Evolutionary conservation across 2,329 filamentous ascomycete genomes (phyloP).

Genomic region (Fusarium falciforme): DNA sequence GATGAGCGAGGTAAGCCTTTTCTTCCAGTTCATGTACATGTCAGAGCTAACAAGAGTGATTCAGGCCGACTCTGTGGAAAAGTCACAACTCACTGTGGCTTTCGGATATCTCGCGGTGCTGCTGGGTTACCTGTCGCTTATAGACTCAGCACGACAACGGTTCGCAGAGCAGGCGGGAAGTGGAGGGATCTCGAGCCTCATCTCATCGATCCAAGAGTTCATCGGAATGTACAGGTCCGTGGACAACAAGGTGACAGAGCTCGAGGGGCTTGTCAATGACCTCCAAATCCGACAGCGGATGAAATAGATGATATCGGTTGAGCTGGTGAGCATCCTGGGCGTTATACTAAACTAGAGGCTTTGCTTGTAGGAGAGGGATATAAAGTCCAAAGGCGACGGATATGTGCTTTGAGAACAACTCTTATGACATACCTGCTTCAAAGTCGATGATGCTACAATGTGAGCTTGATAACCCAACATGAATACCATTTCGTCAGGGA

Average conservation of each 20-base stretch:
- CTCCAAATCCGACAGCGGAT: constrained; percentile 43
- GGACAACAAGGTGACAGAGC: constrained; percentile 56
- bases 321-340: not conserved
- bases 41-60: constrained; percentile 13
- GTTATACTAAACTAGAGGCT: constrained; percentile 21
- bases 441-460: not conserved
- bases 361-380: constrained; percentile 22
- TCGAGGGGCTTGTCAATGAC: constrained; percentile 53
- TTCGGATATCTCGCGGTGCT: constrained; percentile 89
- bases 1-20: constrained; percentile 72
- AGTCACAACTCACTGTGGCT: constrained; percentile 82
- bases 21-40: not conserved
- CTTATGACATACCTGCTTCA: not conserved
- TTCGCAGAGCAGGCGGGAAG: constrained; percentile 57
- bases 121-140: constrained; percentile 81
- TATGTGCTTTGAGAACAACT: not conserved
- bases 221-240: constrained; percentile 63
- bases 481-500: not conserved
- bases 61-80: constrained; percentile 77
- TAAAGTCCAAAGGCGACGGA: not conserved
- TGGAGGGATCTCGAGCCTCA: constrained; percentile 58
- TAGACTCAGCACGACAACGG: constrained; percentile 55
- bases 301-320: constrained; percentile 12
- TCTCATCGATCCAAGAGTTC: constrained; percentile 67
- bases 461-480: not conserved